These are phyloP conservation scores for Ampelomyces quisqualis DNA, from an alignment of 2,329 filamentous ascomycete genomes.

Conservation along the genomic window DNA sequence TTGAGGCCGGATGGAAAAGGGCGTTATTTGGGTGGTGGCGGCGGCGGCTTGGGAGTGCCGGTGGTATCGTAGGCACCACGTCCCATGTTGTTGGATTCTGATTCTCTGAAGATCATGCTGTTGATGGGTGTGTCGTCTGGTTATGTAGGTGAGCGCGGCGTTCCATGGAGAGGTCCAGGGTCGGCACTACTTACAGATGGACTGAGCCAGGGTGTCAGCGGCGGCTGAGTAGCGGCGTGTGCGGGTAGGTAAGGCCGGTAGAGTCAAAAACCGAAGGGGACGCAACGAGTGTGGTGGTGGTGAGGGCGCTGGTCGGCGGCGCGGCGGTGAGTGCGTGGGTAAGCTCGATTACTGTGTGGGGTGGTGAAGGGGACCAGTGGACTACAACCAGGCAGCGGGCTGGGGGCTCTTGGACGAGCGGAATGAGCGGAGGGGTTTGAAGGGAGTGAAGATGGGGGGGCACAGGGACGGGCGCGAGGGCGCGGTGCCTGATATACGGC, in stretches of 20 bases:
- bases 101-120: constrained; percentile 49
- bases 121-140: constrained; percentile 24
- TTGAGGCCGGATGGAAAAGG: too few species aligned
- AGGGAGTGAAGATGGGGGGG: constrained; percentile 26
- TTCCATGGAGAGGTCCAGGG: constrained; percentile 18
- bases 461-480: constrained; percentile 28
- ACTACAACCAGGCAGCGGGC: constrained; percentile 34
- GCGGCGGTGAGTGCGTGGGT: constrained; percentile 7
- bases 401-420: constrained; percentile 12
- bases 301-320: constrained; percentile 7
- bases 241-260: constrained; percentile 7
- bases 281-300: constrained; percentile 25
- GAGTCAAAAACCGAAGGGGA: constrained; percentile 3
- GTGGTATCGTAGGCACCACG: constrained; percentile 54
- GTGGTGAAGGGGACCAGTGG: constrained; percentile 27
- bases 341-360: constrained; percentile 30
- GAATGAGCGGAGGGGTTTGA: constrained; percentile 30
- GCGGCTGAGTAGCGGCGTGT: constrained; percentile 27
- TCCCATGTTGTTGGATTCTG: constrained; percentile 49
- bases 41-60: constrained; percentile 50
- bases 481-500: constrained; percentile 38
- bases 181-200: constrained; percentile 24
- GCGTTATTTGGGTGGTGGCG: constrained; percentile 45
- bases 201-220: constrained; percentile 21
- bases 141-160: constrained; percentile 36